phyloP scores from a whole-genome alignment of 495 filamentous ascomycete species.

The Aspergillus panamensis region DNA sequence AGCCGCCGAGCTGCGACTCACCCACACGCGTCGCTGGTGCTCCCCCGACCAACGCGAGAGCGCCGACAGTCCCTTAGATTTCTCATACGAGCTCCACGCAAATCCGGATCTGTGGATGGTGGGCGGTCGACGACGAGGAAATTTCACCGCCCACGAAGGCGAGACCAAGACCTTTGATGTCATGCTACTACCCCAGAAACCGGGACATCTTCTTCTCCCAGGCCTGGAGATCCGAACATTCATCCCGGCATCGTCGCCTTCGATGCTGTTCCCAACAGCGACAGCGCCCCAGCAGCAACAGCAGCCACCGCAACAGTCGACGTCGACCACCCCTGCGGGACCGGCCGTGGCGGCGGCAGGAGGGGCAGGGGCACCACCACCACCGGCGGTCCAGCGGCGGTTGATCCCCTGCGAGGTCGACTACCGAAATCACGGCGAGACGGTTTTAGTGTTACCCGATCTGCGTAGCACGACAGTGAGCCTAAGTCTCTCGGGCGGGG shows the following conservation, averaged over 20 bases:
- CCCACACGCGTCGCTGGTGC: slow-evolving; percentile 79
- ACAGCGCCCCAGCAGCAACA: slow-evolving; percentile 16
- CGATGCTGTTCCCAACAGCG: no score
- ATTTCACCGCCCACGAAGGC: slow-evolving; percentile 61
- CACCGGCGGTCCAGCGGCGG: slow-evolving; percentile 24
- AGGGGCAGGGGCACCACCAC: slow-evolving; percentile 11
- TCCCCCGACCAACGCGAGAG: slow-evolving; percentile 36
- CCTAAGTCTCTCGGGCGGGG: slow-evolving; percentile 56
- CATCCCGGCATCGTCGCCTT: slow-evolving; percentile 26
- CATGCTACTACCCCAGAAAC: slow-evolving; percentile 71
- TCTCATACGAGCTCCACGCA: slow-evolving; percentile 78
- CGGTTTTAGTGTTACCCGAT: slow-evolving; percentile 72
- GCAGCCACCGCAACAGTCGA: slow-evolving; percentile 16
- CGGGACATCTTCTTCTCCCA: slow-evolving; percentile 74
- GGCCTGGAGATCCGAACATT: slow-evolving; percentile 68
- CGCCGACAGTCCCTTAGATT: slow-evolving; percentile 58
- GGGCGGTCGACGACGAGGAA: slow-evolving; percentile 72
- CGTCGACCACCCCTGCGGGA: slow-evolving; percentile 13
- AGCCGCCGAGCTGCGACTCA: slow-evolving; percentile 64
- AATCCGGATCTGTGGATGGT: slow-evolving; percentile 77
- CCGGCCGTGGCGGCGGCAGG: slow-evolving; percentile 11
- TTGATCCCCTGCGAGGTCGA: slow-evolving; percentile 70
- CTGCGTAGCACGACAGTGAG: slow-evolving; percentile 72
- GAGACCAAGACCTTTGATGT: slow-evolving; percentile 53
- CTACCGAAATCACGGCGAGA: slow-evolving; percentile 71